A percentile compares a stretch with the other conserved stretches of the same genome.
Evolutionary conservation across 2,329 filamentous ascomycete species (phyloP).

Genomic region (Rhinocladiella mackenziei): DNA sequence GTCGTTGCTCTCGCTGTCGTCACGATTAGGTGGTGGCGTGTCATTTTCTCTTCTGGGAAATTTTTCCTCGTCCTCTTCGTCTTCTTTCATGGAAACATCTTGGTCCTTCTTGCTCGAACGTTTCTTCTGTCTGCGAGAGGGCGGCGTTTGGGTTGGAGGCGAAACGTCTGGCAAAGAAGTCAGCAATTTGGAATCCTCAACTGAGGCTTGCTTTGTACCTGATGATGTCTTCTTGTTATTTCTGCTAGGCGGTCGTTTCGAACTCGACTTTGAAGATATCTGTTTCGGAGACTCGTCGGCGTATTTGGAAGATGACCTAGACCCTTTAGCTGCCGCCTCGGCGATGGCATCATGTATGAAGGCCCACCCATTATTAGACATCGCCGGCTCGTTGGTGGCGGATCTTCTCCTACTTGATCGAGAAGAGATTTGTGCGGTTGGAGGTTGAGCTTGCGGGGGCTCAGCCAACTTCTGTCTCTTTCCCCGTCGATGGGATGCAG

Average conservation of each 20-base stretch:
- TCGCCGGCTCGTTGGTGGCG: slow-evolving; percentile 33
- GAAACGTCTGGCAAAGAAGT: slow-evolving; percentile 33
- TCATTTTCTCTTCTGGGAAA: slow-evolving; percentile 36
- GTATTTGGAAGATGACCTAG: slow-evolving; percentile 60
- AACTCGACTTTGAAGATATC: slow-evolving; percentile 55
- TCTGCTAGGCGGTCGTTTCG: slow-evolving; percentile 65
- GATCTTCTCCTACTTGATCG: slow-evolving; percentile 18
- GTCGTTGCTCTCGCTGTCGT: slow-evolving; percentile 62
- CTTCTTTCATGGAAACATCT: slow-evolving; percentile 69
- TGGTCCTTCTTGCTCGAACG: slow-evolving; percentile 53
- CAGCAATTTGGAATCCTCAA: slow-evolving; percentile 13
- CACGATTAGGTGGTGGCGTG: slow-evolving; percentile 44
- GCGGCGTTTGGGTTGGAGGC: slow-evolving; percentile 34
- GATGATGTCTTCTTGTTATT: slow-evolving; percentile 63
- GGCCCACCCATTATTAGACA: slow-evolving; percentile 28
- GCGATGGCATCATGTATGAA: slow-evolving; percentile 18
- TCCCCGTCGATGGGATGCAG: slow-evolving; percentile 51
- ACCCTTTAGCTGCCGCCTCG: slow-evolving; percentile 24
- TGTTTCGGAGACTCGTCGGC: slow-evolving; percentile 59
- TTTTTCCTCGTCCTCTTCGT: slow-evolving; percentile 50
- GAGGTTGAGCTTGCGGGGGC: slow-evolving; percentile 44
- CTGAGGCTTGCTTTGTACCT: slow-evolving; percentile 46
- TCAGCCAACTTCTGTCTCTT: slow-evolving; percentile 64
- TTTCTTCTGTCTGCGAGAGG: slow-evolving; percentile 51
- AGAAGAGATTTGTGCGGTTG: slow-evolving; percentile 30